Evolutionary conservation across 306 rosid genomes (phyloP).

Genomic region (Prunus dulcis): DNA sequence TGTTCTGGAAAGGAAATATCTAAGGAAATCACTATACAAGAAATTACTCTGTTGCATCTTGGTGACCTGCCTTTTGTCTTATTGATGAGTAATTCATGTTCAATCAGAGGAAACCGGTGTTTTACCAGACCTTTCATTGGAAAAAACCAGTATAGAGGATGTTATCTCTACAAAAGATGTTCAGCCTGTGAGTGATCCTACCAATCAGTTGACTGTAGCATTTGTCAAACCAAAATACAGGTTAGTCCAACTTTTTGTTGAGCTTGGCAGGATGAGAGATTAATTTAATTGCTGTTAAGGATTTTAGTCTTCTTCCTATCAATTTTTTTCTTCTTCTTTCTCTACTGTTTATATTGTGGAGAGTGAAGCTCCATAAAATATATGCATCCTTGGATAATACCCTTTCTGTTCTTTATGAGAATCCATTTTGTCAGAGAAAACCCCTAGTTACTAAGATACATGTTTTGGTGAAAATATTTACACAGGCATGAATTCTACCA

Average conservation of each 20-base stretch:
- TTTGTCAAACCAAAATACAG: conserved; percentile 70
- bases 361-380: neutral
- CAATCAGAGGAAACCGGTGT: conserved; percentile 58
- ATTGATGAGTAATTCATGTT: conserved; percentile 28
- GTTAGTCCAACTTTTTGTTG: conserved; percentile 31
- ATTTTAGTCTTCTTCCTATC: conserved; percentile 5
- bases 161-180: conserved; percentile 28
- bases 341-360: neutral
- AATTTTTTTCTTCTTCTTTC: neutral
- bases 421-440: neutral
- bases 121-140: conserved; percentile 20
- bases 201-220: conserved; percentile 26
- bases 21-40: conserved; percentile 2
- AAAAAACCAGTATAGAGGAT: conserved; percentile 27
- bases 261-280: neutral
- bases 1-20: neutral
- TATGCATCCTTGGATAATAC: neutral
- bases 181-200: conserved; percentile 27
- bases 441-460: conserved; percentile 1
- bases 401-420: neutral
- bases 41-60: conserved; percentile 9
- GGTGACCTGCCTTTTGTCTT: neutral
- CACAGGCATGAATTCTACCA: conserved; percentile 85
- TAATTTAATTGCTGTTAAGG: neutral
- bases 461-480: conserved; percentile 7